Evolutionary conservation across 441 rosid genomes (phyloP), one percentile per base, ranked within the genome.

Genomic region (Melastoma candidum): DNA sequence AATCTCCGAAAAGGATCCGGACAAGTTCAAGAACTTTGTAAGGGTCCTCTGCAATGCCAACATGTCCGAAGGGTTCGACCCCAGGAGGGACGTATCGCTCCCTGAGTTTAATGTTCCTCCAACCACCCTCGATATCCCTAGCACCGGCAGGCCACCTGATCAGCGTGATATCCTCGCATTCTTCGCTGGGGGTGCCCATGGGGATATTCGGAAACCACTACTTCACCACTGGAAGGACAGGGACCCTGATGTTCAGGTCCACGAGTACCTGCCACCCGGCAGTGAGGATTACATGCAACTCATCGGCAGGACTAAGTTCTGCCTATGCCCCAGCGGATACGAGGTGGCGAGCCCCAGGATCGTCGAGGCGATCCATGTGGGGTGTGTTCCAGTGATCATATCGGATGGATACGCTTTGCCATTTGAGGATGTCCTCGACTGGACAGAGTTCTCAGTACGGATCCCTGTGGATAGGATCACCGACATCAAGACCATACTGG

Each of bases 21-120:
- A 71, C 52, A 14, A 83, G 43, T 88, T 73, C 79, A 79, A 70
- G 69, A 12, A 79, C 59, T 88, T 85, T 69, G 73, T 82, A 11
- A 72, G 95, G 49, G 95, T 82, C 68, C 75, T 90, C 1, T 90
- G 97, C 77, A 90, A 86, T 26, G 90, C 97, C 61, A 90, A 90
- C 65, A 47, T 80, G 32, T 73, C 94, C 0, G 97, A 90, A 63
- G 90, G 95, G 12, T 89, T 89, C 66, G 54, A 12, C 0, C 93
- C 93, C 0, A 58, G 53, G 22, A 78, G 85, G 46, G 95, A 88
- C 50, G 95, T 81, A 56, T 67, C 95, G 1, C 13, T 88, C 49
- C 97, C 95, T 0, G 97, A 89, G 67, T 71, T 85, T 49, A 63
- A 58, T 46, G 63, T 83, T n/a, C 63, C 58, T 0, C 6, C 4